These are phyloP conservation scores for Myochromella boudieri DNA, from an alignment of 768 basidiomycete species.

Conservation along the genomic window DNA sequence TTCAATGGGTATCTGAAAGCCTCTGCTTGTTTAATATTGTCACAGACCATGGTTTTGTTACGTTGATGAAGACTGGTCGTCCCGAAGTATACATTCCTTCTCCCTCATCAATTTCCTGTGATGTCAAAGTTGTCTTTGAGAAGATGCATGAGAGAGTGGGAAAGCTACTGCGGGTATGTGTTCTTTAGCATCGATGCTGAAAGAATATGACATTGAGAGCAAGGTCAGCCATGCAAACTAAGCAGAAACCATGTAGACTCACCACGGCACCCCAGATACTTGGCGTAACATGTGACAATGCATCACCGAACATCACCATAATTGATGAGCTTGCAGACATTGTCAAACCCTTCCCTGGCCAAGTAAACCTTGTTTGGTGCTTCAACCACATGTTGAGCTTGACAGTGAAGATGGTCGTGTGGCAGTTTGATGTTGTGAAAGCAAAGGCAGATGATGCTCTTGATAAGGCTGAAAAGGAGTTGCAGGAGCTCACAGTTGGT, in stretches of 20 bases:
- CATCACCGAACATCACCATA: slow-evolving; percentile 33
- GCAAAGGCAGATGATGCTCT: slow-evolving; percentile 9
- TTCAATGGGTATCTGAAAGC: slow-evolving; percentile 35
- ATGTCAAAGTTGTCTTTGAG: slow-evolving; percentile 32
- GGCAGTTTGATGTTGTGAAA: slow-evolving; percentile 27
- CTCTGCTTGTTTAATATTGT: slow-evolving; percentile 33
- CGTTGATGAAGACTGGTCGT: slow-evolving; percentile 29
- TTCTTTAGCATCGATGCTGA: slow-evolving; percentile 24
- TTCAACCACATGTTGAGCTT: slow-evolving; percentile 37
- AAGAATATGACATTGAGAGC: slow-evolving; percentile 28
- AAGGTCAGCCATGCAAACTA: slow-evolving; percentile 26
- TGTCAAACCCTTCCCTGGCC: slow-evolving; percentile 20
- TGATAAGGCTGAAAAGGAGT: slow-evolving; percentile 3
- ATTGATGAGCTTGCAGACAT: slow-evolving; percentile 20
- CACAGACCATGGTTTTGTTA: slow-evolving; percentile 29
- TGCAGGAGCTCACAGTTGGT: slow-evolving; percentile 14
- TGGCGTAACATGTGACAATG: too few relatives aligned
- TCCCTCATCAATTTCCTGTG: slow-evolving; percentile 26
- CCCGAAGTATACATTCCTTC: slow-evolving; percentile 32
- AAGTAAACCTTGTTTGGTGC: slow-evolving; percentile 23
- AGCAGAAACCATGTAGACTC: too few relatives aligned
- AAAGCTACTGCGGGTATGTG: slow-evolving; percentile 23
- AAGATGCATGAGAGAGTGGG: too few relatives aligned
- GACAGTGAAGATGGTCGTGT: slow-evolving; percentile 27
- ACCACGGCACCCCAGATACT: slow-evolving; percentile 23